A percentile compares a stretch with the other conserved stretches of the same genome.
phyloP scores from a whole-genome alignment of 495 filamentous ascomycete genomes.

The Podospora anserina region DNA sequence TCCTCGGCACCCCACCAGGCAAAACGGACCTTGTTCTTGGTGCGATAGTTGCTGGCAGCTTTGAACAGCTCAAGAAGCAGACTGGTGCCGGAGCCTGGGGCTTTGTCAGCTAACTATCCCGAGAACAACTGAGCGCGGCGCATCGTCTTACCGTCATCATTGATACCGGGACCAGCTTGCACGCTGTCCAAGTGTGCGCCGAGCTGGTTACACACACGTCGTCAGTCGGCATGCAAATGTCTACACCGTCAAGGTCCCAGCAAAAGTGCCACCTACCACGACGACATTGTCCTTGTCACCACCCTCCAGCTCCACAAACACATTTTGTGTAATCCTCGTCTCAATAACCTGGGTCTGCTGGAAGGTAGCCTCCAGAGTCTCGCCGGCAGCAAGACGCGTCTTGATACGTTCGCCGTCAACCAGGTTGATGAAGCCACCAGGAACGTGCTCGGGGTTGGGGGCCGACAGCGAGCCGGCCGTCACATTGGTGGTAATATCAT shows the following conservation, averaged over 20 bases:
- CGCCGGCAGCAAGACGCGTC: constrained; percentile 29
- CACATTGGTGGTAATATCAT: constrained; percentile 24
- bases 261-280: constrained; percentile 9
- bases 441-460: constrained; percentile 32
- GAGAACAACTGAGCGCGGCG: background rate
- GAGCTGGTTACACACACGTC: constrained; percentile 15
- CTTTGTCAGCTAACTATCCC: constrained; percentile 21
- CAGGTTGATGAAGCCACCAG: constrained; percentile 39
- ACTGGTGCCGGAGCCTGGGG: constrained; percentile 36
- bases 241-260: background rate
- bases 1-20: constrained; percentile 50
- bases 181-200: constrained; percentile 48
- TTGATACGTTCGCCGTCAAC: constrained; percentile 34
- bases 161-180: constrained; percentile 42
- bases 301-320: constrained; percentile 40
- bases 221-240: background rate
- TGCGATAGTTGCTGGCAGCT: constrained; percentile 30
- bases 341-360: constrained; percentile 41
- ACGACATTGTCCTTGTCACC: constrained; percentile 38
- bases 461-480: constrained; percentile 36
- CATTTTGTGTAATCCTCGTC: constrained; percentile 37
- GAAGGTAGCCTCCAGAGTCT: constrained; percentile 33
- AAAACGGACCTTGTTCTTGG: constrained; percentile 43
- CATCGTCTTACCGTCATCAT: constrained; percentile 20
- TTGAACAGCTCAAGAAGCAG: constrained; percentile 41